Base-by-base conservation (phyloP, 108 stramenopile genomes). In the Nitzschia palea region DNA sequence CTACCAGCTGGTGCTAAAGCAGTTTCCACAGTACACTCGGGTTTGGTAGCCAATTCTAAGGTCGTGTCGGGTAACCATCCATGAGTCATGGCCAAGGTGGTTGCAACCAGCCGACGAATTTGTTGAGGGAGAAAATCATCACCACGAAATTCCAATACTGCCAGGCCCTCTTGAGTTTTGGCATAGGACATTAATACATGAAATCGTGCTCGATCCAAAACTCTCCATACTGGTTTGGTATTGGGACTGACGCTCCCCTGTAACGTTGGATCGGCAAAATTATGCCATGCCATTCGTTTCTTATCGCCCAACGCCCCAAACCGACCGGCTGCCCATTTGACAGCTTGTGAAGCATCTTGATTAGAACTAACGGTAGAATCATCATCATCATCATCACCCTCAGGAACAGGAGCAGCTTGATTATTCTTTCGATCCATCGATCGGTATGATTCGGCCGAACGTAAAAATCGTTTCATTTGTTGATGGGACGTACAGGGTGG, bases 11-110 rank as follows among this genome's bases (percentile, higher is more conserved):
- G 88, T 25, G 74, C 84, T 29, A 78, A 71, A 54, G 91, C 87
- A 0, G 88, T 83, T 47, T 93, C 91, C 62, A 93, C 88, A 0
- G 88, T 68, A 55, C 88, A 93, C 23, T 93, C 87, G 4, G 47
- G 15, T 48, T 20, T 12, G 17, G 47, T 48, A 4, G 47, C 47
- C n/a, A 48, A 12, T 48, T 48, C 17, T 2, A 90, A 43, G 52
- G 90, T 81, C 20, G 85, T 86, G n/a, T 64, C 54, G 56, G 82
- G 75, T 34, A 93, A 78, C 35, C 79, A 48, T 2, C 91, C 89
- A 27, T 78, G 63, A 5, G 68, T 76, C 31, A 93, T 77, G 23
- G 88, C 88, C 51, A 93, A 56, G 4, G 89, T 57, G 4, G 89
- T 53, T 22, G 82, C 91, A 62, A 93, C 66, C 0, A 93, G 58